Base-by-base conservation (phyloP, 345 rosid species). In the Carallia brachiata region DNA sequence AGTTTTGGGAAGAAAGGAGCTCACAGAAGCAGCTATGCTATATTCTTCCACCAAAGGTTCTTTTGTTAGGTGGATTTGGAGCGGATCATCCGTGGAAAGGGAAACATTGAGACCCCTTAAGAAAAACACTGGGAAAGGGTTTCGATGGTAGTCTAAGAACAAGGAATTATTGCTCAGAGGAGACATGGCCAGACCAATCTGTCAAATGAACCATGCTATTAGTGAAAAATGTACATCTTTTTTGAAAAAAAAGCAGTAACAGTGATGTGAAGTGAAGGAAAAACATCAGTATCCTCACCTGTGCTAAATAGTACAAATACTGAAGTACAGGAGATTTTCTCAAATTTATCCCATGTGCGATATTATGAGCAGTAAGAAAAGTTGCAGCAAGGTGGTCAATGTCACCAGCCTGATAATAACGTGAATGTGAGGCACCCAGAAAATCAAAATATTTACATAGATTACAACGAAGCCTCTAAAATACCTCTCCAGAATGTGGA, bases 301-400 rank as follows among this genome's bases (percentile, higher is more conserved):
- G 99, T 34, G 99, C 93, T 73, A 96, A 80, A 77, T 90, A 96
- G 85, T 90, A 96, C 62, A 96, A 90, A 83, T 96, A 92, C 79
- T 96, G 99, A 77, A 96, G 99, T 17, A 96, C 99, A n/a, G 99
- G 99, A 80, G 99, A 96, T 79, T 96, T 96, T 66, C 90, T 88
- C 82, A 96, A 81, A 82, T 96, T 96, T 79, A 90, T 90, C 75
- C 99, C 99, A 61, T 96, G 98, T 2, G 99, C 99, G 32, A 96
- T 96, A 78, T 92, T 96, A 79, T 92, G 95, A 77, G 90, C 68
- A 12, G 93, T 92, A 50, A 96, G 96, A 82, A 96, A 92, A 9
- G 99, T 90, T 36, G 99, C 99, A 70, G 99, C 99, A 70, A 96
- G 90, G 80, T 96, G 99, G 88, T 96, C 99, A 71, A 88, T 88